These are phyloP conservation scores for Trichoderma aggressivum DNA, from an alignment of 2,329 filamentous ascomycete genomes.

Conservation along the genomic window DNA sequence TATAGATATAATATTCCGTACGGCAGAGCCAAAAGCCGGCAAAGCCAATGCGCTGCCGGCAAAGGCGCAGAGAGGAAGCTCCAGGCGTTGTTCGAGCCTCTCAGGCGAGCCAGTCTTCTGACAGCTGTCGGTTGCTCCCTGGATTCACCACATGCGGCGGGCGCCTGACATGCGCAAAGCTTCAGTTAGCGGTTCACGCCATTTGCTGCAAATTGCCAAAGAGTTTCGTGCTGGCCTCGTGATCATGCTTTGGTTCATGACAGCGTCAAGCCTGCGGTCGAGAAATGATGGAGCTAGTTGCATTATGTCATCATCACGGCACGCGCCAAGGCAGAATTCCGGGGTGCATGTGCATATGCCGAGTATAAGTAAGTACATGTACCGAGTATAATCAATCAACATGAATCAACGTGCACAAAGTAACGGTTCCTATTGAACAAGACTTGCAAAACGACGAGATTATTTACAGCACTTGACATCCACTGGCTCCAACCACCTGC, in stretches of 20 bases:
- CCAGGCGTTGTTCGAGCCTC: neutral
- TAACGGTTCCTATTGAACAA: slow-evolving; percentile 1
- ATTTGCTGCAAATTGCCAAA: neutral
- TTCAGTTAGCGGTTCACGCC: slow-evolving; percentile 8
- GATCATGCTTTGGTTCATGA: slow-evolving; percentile 12
- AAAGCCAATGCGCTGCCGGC: neutral
- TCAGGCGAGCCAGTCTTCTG: slow-evolving; percentile 33
- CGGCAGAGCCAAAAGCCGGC: neutral
- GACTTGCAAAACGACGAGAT: neutral
- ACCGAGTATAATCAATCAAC: neutral
- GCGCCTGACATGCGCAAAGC: slow-evolving; percentile 21
- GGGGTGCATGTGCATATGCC: neutral
- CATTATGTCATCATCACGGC: slow-evolving; percentile 19
- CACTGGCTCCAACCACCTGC: slow-evolving; percentile 15
- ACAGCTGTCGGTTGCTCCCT: slow-evolving; percentile 20
- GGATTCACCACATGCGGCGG: slow-evolving; percentile 18
- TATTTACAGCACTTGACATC: slow-evolving; percentile 7
- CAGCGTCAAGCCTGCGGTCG: slow-evolving; percentile 4
- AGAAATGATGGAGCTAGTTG: neutral
- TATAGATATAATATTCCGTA: neutral
- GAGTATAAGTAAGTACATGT: neutral
- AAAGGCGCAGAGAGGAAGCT: neutral
- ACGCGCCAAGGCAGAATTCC: neutral
- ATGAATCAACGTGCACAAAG: neutral
- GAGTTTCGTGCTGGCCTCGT: slow-evolving; percentile 8